A percentile compares a stretch with the other conserved stretches of the same genome.
Evolutionary conservation across 805 yeast genomes (phyloP).

Genomic region (Teunomyces gatunensis): DNA sequence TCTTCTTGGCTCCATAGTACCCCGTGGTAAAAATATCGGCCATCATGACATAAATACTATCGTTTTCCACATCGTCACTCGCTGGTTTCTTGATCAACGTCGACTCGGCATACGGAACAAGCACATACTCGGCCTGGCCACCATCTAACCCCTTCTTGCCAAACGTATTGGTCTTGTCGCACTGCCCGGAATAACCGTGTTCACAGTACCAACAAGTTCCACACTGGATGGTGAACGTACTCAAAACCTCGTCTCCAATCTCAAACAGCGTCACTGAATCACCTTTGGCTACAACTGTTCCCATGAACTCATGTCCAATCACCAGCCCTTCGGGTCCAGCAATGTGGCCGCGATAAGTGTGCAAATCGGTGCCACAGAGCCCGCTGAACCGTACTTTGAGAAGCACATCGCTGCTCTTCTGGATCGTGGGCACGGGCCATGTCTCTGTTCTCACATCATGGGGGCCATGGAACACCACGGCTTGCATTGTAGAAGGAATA

Average conservation of each 20-base stretch:
- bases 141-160: slow-evolving; percentile 59
- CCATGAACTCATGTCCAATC: slow-evolving; percentile 54
- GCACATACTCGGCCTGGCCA: slow-evolving; percentile 60
- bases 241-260: slow-evolving; percentile 47
- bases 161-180: slow-evolving; percentile 54
- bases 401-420: slow-evolving; percentile 41
- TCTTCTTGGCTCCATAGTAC: slow-evolving; percentile 54
- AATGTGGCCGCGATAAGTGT: slow-evolving; percentile 52
- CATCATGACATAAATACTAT: slow-evolving; percentile 51
- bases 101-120: slow-evolving; percentile 56
- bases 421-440: slow-evolving; percentile 39
- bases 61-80: slow-evolving; percentile 27
- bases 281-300: slow-evolving; percentile 43
- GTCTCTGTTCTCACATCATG: slow-evolving; percentile 36
- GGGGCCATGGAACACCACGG: slow-evolving; percentile 49
- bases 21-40: slow-evolving; percentile 68
- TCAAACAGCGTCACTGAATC: slow-evolving; percentile 26
- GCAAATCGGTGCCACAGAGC: slow-evolving; percentile 56
- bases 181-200: slow-evolving; percentile 53
- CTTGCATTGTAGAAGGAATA: slow-evolving; percentile 39
- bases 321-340: slow-evolving; percentile 37
- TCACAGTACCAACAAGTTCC: slow-evolving; percentile 59
- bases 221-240: slow-evolving; percentile 54
- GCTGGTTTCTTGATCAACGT: slow-evolving; percentile 46
- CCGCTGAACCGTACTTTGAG: slow-evolving; percentile 48